These are phyloP conservation scores for Pholiota adiposa DNA, from an alignment of 1,284 basidiomycete genomes.

Conservation along the genomic window DNA sequence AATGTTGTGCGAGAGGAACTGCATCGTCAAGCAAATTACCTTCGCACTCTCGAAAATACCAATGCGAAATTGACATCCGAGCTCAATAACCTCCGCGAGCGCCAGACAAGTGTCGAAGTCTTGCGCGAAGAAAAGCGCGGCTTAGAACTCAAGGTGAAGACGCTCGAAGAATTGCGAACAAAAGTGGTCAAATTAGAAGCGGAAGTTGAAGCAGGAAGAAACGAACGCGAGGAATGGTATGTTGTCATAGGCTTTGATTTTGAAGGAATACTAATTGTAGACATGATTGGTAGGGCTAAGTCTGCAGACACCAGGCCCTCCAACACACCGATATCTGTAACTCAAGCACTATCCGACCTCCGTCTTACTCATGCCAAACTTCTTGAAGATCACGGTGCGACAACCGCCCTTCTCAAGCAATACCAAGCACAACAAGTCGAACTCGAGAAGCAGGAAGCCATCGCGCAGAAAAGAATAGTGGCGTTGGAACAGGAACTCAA, in stretches of 20 bases:
- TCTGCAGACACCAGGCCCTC: slow-evolving; percentile 42
- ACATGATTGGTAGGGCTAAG: slow-evolving; percentile 39
- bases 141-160: slow-evolving; percentile 58
- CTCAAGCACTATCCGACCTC: slow-evolving; percentile 58
- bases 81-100: slow-evolving; percentile 54
- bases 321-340: slow-evolving; percentile 52
- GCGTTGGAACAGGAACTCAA: slow-evolving; percentile 38
- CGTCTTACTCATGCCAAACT: slow-evolving; percentile 63
- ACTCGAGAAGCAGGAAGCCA: slow-evolving; percentile 37
- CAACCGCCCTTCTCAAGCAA: slow-evolving; percentile 49
- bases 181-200: slow-evolving; percentile 61
- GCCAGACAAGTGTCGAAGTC: slow-evolving; percentile 66
- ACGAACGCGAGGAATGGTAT: slow-evolving; percentile 60
- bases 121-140: slow-evolving; percentile 75
- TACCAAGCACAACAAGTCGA: slow-evolving; percentile 55
- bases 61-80: slow-evolving; percentile 65
- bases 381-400: slow-evolving; percentile 67
- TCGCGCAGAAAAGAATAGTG: slow-evolving; percentile 38
- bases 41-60: slow-evolving; percentile 62
- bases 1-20: slow-evolving; percentile 64
- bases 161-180: slow-evolving; percentile 56
- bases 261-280: not conserved
- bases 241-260: slow-evolving; percentile 19
- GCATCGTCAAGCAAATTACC: slow-evolving; percentile 61
- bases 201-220: slow-evolving; percentile 60